phyloP scores from a whole-genome alignment of 768 basidiomycete genomes.

The Candolleomyces aberdarensis region DNA sequence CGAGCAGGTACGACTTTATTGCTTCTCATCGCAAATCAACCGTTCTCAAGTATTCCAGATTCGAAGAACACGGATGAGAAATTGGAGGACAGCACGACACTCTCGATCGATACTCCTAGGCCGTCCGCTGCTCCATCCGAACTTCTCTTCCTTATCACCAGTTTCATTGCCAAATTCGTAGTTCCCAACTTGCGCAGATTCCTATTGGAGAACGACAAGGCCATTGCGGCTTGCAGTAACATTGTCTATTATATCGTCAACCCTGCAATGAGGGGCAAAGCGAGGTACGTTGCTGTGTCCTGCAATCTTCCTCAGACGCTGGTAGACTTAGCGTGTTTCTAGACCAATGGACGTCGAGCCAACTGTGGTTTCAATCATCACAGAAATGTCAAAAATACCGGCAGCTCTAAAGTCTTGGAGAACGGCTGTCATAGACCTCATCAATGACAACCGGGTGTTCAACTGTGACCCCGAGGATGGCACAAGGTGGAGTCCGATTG shows the following conservation, averaged over 20 bases:
- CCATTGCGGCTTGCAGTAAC: constrained; percentile 74
- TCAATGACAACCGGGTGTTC: constrained; percentile 88
- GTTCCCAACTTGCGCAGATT: constrained; percentile 77
- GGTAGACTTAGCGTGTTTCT: not conserved
- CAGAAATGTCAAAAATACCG: constrained; percentile 77
- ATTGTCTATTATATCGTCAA: constrained; percentile 81
- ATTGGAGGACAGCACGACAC: not conserved
- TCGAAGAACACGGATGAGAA: constrained; percentile 4
- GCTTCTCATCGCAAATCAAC: not conserved
- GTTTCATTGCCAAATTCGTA: constrained; percentile 64
- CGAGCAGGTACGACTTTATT: constrained; percentile 43
- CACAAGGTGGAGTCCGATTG: constrained; percentile 68
- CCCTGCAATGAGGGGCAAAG: constrained; percentile 75
- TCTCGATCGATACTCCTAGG: not conserved
- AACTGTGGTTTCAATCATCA: constrained; percentile 61
- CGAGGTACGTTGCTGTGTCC: constrained; percentile 47
- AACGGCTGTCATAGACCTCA: constrained; percentile 69
- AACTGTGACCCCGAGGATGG: constrained; percentile 59
- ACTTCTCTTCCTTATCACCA: constrained; percentile 52
- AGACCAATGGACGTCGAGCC: constrained; percentile 80
- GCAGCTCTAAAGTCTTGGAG: constrained; percentile 84
- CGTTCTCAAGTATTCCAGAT: not conserved
- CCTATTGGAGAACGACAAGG: constrained; percentile 81
- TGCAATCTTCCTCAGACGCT: not conserved
- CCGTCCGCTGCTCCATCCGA: not conserved